Percentiles rank a stretch among this genome's conserved stretches.
Evolutionary conservation across 2,329 filamentous ascomycete genomes (phyloP).

Genomic region (Penicillium vulpinum): DNA sequence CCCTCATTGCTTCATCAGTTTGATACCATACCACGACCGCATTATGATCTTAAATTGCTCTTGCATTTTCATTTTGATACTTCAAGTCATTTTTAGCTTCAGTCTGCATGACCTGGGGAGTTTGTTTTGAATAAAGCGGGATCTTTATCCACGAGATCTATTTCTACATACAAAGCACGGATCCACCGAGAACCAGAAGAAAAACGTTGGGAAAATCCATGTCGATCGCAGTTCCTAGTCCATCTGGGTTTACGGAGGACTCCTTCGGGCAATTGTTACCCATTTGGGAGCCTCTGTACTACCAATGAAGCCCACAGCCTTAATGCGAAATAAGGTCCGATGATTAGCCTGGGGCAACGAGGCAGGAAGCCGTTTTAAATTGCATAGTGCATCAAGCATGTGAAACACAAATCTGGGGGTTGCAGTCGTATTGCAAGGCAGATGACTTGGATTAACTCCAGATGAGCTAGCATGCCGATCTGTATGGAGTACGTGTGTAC

Average conservation of each 20-base stretch:
- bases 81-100: neutral
- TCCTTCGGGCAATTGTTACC: neutral
- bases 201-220: neutral
- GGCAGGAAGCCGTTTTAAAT: neutral
- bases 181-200: neutral
- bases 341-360: neutral
- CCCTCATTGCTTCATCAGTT: neutral
- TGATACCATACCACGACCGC: conserved; percentile 5
- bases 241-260: neutral
- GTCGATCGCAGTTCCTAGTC: neutral
- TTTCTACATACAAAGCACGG: no score
- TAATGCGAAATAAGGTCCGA: neutral
- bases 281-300: neutral
- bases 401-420: neutral
- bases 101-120: neutral
- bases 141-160: conserved; percentile 8
- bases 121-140: neutral
- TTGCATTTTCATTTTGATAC: neutral
- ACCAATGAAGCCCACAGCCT: no score
- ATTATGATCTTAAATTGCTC: conserved; percentile 5
- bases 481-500: neutral
- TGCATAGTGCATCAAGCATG: neutral
- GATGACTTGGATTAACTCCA: neutral
- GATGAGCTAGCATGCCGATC: conserved; percentile 2
- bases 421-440: neutral